phyloP scores from a whole-genome alignment of 2,329 filamentous ascomycete genomes.

The Thermomyces lanuginosus region DNA sequence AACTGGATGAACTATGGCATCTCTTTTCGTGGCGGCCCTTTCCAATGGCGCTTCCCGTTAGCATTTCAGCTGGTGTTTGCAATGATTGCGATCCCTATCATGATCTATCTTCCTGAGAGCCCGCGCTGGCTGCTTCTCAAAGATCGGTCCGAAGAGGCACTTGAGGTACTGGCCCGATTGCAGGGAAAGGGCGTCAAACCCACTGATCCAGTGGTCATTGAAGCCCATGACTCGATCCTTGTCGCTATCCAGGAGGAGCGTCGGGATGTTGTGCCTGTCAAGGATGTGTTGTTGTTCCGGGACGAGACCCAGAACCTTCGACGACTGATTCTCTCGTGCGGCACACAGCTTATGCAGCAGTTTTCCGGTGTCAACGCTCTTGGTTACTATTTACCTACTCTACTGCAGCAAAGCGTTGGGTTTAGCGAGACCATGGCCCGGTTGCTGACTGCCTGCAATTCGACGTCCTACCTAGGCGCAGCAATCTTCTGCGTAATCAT shows the following conservation, averaged over 20 bases:
- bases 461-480: constrained; percentile 7
- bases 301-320: constrained; percentile 29
- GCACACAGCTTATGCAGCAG: constrained; percentile 33
- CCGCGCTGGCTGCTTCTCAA: constrained; percentile 5
- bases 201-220: constrained; percentile 10
- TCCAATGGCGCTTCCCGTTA: constrained; percentile 26
- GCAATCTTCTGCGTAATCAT: constrained; percentile 7
- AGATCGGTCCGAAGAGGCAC: constrained; percentile 6
- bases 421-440: constrained; percentile 4
- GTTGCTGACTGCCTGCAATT: constrained; percentile 8
- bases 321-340: constrained; percentile 27
- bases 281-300: constrained; percentile 18
- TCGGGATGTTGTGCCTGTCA: constrained; percentile 18
- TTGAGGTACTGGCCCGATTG: constrained; percentile 5
- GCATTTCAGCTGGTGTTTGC: constrained; percentile 31
- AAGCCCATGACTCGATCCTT: constrained; percentile 7
- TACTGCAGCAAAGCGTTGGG: constrained; percentile 7
- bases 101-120: constrained; percentile 14
- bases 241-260: constrained; percentile 22
- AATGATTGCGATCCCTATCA: constrained; percentile 16
- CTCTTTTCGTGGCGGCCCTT: constrained; percentile 3
- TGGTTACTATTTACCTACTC: constrained; percentile 7
- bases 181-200: constrained; percentile 8
- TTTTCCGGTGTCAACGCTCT: constrained; percentile 15
- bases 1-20: constrained; percentile 7